A percentile compares a stretch with the other conserved stretches of the same genome.
Conservation (phyloP, 139 green algal genomes). For the Monoraphidium neglectum region DNA sequence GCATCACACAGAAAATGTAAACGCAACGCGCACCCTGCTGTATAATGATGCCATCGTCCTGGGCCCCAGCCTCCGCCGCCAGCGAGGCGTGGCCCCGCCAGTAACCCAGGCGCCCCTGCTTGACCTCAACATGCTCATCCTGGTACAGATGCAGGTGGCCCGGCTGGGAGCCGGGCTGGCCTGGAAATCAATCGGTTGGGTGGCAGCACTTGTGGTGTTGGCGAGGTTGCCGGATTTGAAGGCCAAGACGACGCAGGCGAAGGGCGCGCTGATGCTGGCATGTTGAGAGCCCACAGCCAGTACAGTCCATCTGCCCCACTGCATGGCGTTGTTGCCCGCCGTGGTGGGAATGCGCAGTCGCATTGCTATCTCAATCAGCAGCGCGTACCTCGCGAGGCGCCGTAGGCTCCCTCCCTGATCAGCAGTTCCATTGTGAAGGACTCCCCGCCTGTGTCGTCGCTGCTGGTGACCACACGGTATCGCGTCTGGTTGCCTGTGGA, state of each 20-base stretch:
- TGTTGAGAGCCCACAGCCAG: not conserved
- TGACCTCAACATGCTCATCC: constrained; percentile 11
- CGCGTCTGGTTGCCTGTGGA: constrained; percentile 26
- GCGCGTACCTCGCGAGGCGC: constrained; percentile 6
- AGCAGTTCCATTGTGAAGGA: constrained; percentile 21
- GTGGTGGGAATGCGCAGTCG: too few species aligned
- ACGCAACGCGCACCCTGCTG: constrained; percentile 12
- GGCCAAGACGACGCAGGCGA: not conserved
- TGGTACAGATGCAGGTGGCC: constrained; percentile 15
- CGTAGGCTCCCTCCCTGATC: constrained; percentile 15
- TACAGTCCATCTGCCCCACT: not conserved
- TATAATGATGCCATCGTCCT: constrained; percentile 2
- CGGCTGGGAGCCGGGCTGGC: constrained; percentile 19
- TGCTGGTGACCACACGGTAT: constrained; percentile 20
- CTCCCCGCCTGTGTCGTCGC: constrained; percentile 23
- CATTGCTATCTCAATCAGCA: too few species aligned
- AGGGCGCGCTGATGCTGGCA: not conserved
- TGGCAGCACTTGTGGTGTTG: not conserved
- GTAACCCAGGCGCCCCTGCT: constrained; percentile 26
- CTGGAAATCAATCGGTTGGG: not conserved
- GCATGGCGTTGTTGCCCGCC: too few species aligned
- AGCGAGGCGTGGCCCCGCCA: constrained; percentile 18
- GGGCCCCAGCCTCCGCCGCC: constrained; percentile 9
- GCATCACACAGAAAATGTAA: not conserved
- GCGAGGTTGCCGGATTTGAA: not conserved